phyloP scores from a whole-genome alignment of 768 basidiomycete species.

The Collybia nuda region DNA sequence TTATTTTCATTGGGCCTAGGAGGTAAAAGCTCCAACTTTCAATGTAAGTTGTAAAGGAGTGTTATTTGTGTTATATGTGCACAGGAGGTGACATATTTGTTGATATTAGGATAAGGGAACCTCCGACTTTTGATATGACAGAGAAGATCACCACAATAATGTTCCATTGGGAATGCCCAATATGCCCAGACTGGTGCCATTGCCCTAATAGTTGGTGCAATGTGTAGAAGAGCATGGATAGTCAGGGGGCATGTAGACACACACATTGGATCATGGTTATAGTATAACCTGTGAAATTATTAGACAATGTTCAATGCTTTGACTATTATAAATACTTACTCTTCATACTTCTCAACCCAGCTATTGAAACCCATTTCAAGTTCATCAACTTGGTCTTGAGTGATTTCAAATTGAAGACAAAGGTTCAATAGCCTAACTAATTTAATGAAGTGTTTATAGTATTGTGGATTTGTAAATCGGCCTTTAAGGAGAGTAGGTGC shows the following conservation, averaged over 20 bases:
- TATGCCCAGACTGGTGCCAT: conserved; percentile 24
- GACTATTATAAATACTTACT: conserved; percentile 18
- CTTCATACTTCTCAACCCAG: conserved; percentile 40
- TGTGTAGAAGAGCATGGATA: conserved; percentile 22
- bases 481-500: conserved; percentile 35
- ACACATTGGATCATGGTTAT: conserved; percentile 20
- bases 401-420: conserved; percentile 28
- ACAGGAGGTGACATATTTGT: conserved; percentile 20
- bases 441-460: conserved; percentile 25
- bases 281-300: conserved; percentile 25
- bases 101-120: conserved; percentile 30
- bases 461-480: conserved; percentile 27
- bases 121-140: conserved; percentile 25
- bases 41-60: conserved; percentile 19
- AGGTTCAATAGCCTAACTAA: background rate
- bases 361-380: conserved; percentile 24
- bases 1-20: background rate
- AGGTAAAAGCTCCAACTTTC: conserved; percentile 21
- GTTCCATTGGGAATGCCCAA: conserved; percentile 40
- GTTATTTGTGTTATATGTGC: conserved; percentile 33
- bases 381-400: conserved; percentile 17
- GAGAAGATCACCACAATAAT: conserved; percentile 30
- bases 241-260: conserved; percentile 19
- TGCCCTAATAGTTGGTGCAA: conserved; percentile 25
- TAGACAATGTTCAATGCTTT: background rate